These are phyloP conservation scores for Cercospora sp. DNA, from an alignment of 2,329 filamentous ascomycete genomes.

Conservation along the genomic window DNA sequence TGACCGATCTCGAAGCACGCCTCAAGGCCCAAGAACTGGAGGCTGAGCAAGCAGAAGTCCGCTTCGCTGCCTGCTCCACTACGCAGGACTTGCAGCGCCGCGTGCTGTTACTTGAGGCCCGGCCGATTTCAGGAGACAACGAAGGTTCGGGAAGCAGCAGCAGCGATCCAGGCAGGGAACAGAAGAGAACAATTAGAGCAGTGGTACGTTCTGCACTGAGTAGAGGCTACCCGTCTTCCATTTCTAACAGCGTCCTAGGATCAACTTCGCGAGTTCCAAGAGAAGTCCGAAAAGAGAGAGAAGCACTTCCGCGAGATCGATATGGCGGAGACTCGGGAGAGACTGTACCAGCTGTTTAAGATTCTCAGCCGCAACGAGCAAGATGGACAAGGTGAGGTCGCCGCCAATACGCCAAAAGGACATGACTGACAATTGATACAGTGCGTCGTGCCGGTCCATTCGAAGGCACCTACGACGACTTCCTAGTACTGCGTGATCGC, in stretches of 20 bases:
- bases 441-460: slow-evolving; percentile 12
- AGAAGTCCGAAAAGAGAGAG: not conserved
- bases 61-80: not conserved
- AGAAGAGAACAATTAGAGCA: not conserved
- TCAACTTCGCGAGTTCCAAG: not conserved
- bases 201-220: not conserved
- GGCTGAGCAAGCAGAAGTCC: not conserved
- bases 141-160: not conserved
- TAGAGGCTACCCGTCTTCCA: not conserved
- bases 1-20: not conserved
- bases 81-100: not conserved
- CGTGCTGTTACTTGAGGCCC: not conserved
- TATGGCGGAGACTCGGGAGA: slow-evolving; percentile 2
- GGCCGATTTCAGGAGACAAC: not conserved
- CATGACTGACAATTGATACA: not conserved
- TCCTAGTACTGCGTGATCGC: slow-evolving; percentile 18
- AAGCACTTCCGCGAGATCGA: slow-evolving; percentile 9
- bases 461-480: slow-evolving; percentile 20
- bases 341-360: slow-evolving; percentile 4
- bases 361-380: not conserved
- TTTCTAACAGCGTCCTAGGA: not conserved
- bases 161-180: not conserved
- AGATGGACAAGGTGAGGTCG: slow-evolving; percentile 5
- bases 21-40: not conserved
- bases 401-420: not conserved